Evolutionary conservation across 164 flowering plant species (phyloP).

Genomic region (Magnolia kwangsiensis): DNA sequence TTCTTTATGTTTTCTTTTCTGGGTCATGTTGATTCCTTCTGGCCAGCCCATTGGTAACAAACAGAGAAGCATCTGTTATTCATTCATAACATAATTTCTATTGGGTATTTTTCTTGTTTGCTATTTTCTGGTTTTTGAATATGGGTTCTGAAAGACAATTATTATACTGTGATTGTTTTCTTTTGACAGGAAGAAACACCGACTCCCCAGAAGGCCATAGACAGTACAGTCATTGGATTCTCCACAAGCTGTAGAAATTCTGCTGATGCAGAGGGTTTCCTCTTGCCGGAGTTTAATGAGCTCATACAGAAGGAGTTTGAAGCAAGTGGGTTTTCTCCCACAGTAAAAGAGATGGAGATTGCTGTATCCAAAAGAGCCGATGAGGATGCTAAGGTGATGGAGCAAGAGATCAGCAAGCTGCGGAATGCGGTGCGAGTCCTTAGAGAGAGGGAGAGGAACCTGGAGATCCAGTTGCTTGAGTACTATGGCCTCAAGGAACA

Average conservation of each 20-base stretch:
- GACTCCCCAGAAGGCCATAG: constrained; percentile 14
- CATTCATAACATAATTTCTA: background rate
- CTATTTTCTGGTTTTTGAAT: background rate
- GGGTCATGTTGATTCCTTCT: background rate
- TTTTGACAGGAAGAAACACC: constrained; percentile 31
- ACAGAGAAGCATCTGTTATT: too few species aligned
- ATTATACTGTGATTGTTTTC: background rate
- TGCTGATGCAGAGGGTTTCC: constrained; percentile 46
- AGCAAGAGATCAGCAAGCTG: constrained; percentile 53
- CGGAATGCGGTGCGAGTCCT: constrained; percentile 46
- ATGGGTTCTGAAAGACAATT: background rate
- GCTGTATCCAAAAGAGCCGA: constrained; percentile 12
- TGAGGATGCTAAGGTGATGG: constrained; percentile 28
- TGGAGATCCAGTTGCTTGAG: constrained; percentile 76
- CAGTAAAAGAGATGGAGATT: constrained; percentile 28
- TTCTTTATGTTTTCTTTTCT: too few species aligned
- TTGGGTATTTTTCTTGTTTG: background rate
- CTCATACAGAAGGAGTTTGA: constrained; percentile 46
- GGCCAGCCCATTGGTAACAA: background rate
- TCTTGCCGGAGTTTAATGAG: constrained; percentile 62
- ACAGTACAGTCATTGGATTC: constrained; percentile 19
- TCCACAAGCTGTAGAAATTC: constrained; percentile 37
- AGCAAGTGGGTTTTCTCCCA: constrained; percentile 24
- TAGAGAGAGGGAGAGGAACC: constrained; percentile 65
- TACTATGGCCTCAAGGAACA: constrained; percentile 89